Evolutionary conservation across 2,329 filamentous ascomycete genomes (phyloP).

Genomic region (Pseudogymnoascus destructans): DNA sequence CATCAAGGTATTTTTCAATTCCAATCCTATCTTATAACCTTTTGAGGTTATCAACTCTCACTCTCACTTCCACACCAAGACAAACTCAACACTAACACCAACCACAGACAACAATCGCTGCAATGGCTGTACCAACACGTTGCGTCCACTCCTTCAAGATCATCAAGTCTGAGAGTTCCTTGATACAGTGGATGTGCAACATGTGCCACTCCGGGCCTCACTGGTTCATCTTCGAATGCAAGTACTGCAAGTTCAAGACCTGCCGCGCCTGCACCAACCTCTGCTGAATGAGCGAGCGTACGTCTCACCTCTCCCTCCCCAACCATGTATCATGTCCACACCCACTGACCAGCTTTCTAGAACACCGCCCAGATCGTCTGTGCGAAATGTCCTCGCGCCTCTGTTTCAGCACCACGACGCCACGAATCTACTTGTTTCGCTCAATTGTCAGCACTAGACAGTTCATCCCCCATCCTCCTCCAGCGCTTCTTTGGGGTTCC

Average conservation of each 20-base stretch:
- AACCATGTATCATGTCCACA: background rate
- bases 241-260: conserved; percentile 53
- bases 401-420: conserved; percentile 3
- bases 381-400: background rate
- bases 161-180: conserved; percentile 52
- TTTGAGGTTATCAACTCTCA: background rate
- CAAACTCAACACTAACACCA: background rate
- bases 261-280: conserved; percentile 39
- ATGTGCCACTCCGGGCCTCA: conserved; percentile 51
- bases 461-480: background rate
- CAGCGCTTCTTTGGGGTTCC: background rate
- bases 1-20: background rate
- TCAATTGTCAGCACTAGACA: conserved; percentile 1
- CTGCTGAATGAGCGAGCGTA: background rate
- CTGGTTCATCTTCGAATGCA: conserved; percentile 57
- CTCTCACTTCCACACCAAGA: background rate
- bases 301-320: background rate
- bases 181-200: conserved; percentile 54
- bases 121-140: conserved; percentile 40
- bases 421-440: conserved; percentile 3
- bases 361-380: background rate
- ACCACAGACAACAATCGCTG: background rate
- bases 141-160: conserved; percentile 52
- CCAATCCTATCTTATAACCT: background rate
- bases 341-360: background rate